These are phyloP conservation scores for Fusarium bulbicola DNA, from an alignment of 2,329 filamentous ascomycete species.

Conservation along the genomic window DNA sequence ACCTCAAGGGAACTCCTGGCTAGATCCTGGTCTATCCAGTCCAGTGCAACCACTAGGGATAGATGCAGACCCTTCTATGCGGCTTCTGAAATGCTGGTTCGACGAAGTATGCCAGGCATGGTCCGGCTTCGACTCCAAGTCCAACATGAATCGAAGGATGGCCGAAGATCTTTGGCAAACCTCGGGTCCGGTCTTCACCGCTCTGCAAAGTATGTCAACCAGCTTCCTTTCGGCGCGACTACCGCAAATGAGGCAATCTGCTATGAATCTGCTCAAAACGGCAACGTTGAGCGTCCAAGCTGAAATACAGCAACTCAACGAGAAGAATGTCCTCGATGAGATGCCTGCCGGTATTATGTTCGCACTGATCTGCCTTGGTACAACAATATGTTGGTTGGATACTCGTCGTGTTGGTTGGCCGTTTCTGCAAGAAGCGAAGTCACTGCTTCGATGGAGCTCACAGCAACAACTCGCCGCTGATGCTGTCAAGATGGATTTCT, in stretches of 20 bases:
- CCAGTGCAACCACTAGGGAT: accelerated
- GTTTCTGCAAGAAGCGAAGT: neutral
- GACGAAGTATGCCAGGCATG: neutral
- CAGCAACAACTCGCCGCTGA: neutral
- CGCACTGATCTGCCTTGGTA: neutral
- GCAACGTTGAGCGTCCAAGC: neutral
- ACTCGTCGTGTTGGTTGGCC: neutral
- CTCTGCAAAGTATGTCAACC: neutral
- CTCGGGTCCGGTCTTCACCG: accelerated
- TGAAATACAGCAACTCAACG: neutral
- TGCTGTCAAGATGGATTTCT: accelerated
- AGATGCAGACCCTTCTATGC: neutral
- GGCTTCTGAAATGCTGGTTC: neutral
- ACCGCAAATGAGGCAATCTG: neutral
- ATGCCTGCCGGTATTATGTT: neutral
- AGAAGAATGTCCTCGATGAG: accelerated
- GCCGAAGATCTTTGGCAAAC: neutral
- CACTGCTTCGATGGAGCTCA: neutral
- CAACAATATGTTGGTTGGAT: neutral
- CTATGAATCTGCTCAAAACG: neutral
- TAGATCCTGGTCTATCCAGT: accelerated
- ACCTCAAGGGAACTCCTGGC: accelerated
- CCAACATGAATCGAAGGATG: neutral
- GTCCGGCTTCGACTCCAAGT: neutral
- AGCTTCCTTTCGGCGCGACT: neutral